Base-by-base conservation (phyloP, 768 basidiomycete genomes). In the Rhodotorula graminis region DNA sequence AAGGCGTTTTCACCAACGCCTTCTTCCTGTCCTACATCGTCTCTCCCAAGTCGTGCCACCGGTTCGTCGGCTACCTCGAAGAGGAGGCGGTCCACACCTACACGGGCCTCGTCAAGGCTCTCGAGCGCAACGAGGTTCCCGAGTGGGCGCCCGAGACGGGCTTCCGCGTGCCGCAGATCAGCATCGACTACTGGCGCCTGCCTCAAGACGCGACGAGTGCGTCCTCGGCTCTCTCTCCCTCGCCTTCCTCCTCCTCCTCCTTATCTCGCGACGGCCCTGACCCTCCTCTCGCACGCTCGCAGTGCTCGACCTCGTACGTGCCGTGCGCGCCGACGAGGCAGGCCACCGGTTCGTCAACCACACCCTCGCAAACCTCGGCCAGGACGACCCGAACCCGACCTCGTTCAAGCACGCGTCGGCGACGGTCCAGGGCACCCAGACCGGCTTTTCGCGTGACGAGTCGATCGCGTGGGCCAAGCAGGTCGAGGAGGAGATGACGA, bases 291-390 rank as follows among this genome's bases (percentile, higher is more conserved):
- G 8, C 53, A n/a, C 31, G 11, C 33, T 40, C 16, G 37, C 37
- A 70, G 69, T 98, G 70, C 83, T 92, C 29, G 95, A 97, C 77
- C 89, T 78, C 21, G 25, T 77, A 49, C 64, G 62, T 5, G 71
- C 68, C 8, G 74, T 76, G 27, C 37, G 74, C 19, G 71, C 71
- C 1, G 74, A 75, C 62, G 74, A 75, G 80, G 86, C 90, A 1
- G 93, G 90, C 1, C 94, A 98, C 78, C 85, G 92, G 65, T 97
- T 97, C 78, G 92, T 95, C 74, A 98, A 98, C 81, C 95, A 98
- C 83, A 91, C 90, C 69, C 84, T 98, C 49, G 95, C 93, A 8
- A 93, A 93, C 82, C 84, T 99, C 62, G 83, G 91, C 44, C 80
- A 85, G 47, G 86, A 85, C 49, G 95, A 97, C 80, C 87, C 92